phyloP scores from a whole-genome alignment of 2,329 filamentous ascomycete genomes.

The Plectosphaerella cucumerina region DNA sequence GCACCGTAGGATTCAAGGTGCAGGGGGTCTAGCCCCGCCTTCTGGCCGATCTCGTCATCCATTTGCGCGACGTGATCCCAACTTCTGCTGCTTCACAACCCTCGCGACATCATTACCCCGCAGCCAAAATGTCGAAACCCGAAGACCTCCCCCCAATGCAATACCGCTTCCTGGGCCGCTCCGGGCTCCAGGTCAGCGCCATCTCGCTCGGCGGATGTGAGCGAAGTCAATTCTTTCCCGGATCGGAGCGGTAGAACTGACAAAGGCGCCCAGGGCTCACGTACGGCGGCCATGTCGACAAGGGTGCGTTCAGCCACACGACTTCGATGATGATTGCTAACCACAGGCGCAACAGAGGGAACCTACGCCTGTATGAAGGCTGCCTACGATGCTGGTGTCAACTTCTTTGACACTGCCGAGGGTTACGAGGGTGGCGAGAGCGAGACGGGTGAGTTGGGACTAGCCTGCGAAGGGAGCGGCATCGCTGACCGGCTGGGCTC shows the following conservation, averaged over 20 bases:
- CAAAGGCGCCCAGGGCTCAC: slow-evolving; percentile 45
- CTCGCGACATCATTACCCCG: slow-evolving; percentile 1
- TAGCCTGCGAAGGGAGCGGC: neutral
- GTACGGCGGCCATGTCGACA: slow-evolving; percentile 68
- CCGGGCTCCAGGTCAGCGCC: slow-evolving; percentile 69
- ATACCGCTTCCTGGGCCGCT: slow-evolving; percentile 67
- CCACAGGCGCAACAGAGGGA: slow-evolving; percentile 21
- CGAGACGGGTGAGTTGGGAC: slow-evolving; percentile 36
- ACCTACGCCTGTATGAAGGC: slow-evolving; percentile 58
- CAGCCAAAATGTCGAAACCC: slow-evolving; percentile 31
- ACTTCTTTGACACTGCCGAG: slow-evolving; percentile 61
- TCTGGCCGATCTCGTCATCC: too few species aligned
- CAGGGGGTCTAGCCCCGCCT: too few species aligned
- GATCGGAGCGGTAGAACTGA: neutral
- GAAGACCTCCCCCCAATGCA: slow-evolving; percentile 53
- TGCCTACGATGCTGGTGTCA: slow-evolving; percentile 56
- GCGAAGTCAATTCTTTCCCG: neutral
- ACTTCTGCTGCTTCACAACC: slow-evolving; percentile 4
- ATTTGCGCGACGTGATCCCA: neutral
- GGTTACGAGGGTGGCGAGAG: slow-evolving; percentile 55
- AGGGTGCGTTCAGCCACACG: slow-evolving; percentile 39
- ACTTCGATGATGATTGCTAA: neutral
- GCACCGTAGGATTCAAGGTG: too few species aligned
- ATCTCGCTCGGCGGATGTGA: slow-evolving; percentile 64
- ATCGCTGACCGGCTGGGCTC: neutral